Conservation (phyloP, 148 eudicot species). For the Fagopyrum homotropicum region DNA sequence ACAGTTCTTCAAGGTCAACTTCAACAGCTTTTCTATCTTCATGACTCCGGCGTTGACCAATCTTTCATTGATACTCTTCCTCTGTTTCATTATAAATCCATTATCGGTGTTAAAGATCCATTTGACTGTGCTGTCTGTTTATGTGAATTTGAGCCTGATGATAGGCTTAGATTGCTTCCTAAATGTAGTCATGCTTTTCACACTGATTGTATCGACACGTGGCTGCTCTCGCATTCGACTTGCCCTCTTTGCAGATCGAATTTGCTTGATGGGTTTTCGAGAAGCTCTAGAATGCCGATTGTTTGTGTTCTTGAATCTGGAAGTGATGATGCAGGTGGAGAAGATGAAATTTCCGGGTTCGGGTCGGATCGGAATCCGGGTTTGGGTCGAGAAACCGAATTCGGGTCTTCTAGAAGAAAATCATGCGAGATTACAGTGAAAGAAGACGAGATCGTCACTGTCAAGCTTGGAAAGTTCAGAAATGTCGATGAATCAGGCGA, state of each 20-base stretch:
- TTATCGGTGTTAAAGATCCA: constrained; percentile 64
- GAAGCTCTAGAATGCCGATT: constrained; percentile 25
- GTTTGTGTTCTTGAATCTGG: constrained; percentile 80
- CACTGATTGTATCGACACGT: constrained; percentile 84
- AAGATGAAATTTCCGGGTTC: constrained; percentile 11
- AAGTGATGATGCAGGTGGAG: constrained; percentile 29
- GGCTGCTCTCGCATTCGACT: constrained; percentile 89
- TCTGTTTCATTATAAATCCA: constrained; percentile 55
- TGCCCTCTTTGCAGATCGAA: constrained; percentile 80
- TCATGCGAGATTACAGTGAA: not conserved
- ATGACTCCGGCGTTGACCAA: constrained; percentile 88
- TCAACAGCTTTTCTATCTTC: constrained; percentile 74
- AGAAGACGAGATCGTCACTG: constrained; percentile 45
- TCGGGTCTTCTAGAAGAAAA: constrained; percentile 8
- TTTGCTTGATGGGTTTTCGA: constrained; percentile 35
- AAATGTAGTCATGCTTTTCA: constrained; percentile 97
- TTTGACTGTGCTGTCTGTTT: constrained; percentile 96
- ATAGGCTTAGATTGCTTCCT: constrained; percentile 69
- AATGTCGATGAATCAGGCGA: constrained; percentile 55
- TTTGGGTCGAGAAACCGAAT: constrained; percentile 19
- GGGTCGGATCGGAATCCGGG: constrained; percentile 32
- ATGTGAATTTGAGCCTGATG: constrained; percentile 67
- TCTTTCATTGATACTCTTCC: constrained; percentile 79
- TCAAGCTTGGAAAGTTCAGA: constrained; percentile 76
- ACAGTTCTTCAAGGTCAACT: constrained; percentile 80